Conservation (phyloP, 2,329 filamentous ascomycete genomes). For the Xylariomycetidae sp. region DNA sequence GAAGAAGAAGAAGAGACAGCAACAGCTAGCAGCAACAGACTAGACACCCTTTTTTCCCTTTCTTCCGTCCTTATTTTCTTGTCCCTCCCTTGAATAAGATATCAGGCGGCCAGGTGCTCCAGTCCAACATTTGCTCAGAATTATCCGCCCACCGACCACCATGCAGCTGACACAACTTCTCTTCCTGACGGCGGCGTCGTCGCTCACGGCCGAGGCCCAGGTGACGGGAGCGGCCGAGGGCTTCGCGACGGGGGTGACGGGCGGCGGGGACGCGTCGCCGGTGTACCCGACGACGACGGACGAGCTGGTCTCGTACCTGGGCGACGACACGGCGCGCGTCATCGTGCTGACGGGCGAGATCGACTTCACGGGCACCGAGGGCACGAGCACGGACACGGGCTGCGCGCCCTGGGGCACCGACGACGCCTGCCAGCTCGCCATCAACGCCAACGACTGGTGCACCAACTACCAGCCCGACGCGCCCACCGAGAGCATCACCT, state of each 20-base stretch:
- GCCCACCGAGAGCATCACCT: conserved; percentile 35
- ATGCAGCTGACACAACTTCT: too few relatives aligned
- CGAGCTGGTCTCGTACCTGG: conserved; percentile 55
- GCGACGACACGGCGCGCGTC: conserved; percentile 45
- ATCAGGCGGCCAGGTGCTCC: too few relatives aligned
- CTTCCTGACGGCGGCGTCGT: too few relatives aligned
- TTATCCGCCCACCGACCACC: too few relatives aligned
- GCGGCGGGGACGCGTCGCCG: conserved; percentile 48
- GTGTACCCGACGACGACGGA: conserved; percentile 48
- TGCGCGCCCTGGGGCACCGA: conserved; percentile 55
- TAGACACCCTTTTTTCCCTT: too few relatives aligned
- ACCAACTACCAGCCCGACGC: conserved; percentile 52
- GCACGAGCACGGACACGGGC: conserved; percentile 44
- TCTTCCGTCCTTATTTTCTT: too few relatives aligned
- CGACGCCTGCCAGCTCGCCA: conserved; percentile 50
- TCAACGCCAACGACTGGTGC: conserved; percentile 57
- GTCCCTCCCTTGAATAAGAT: too few relatives aligned
- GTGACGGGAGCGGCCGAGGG: conserved; percentile 35
- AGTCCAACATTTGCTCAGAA: too few relatives aligned
- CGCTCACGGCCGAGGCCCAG: too few relatives aligned
- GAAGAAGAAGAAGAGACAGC: too few relatives aligned
- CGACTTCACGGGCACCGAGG: conserved; percentile 52
- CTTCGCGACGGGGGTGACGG: conserved; percentile 48
- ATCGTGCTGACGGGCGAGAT: conserved; percentile 54
- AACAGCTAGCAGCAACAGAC: too few relatives aligned